Conservation (phyloP, 2,329 filamentous ascomycete genomes). For the Intubia oerlemansii region DNA sequence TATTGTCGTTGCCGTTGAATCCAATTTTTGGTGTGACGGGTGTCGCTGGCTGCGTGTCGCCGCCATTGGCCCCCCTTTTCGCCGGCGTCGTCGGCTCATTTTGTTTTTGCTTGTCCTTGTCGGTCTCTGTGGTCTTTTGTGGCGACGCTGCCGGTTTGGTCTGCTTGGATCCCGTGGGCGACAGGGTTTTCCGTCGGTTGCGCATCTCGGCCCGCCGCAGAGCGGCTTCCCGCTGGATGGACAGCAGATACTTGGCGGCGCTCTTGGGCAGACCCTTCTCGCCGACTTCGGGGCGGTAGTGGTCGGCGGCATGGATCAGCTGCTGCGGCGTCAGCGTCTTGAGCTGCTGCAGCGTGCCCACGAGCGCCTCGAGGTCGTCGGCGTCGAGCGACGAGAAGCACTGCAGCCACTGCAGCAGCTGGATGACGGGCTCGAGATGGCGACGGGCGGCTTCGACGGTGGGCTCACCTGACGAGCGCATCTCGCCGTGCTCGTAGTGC, state of each 20-base stretch:
- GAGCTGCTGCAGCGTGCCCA: slow-evolving; percentile 75
- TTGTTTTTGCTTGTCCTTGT: too few relatives aligned
- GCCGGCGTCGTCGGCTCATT: neutral
- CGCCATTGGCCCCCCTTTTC: neutral
- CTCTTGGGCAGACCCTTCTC: slow-evolving; percentile 81
- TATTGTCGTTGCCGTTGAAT: slow-evolving; percentile 12
- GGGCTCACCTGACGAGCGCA: slow-evolving; percentile 63
- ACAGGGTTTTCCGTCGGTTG: slow-evolving; percentile 22
- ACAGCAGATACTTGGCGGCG: slow-evolving; percentile 66
- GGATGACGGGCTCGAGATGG: slow-evolving; percentile 77
- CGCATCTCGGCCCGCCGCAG: slow-evolving; percentile 32
- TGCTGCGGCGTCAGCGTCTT: slow-evolving; percentile 71
- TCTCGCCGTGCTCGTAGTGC: slow-evolving; percentile 85
- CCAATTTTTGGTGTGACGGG: slow-evolving; percentile 3
- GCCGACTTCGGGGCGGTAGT: slow-evolving; percentile 86
- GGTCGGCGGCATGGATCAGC: slow-evolving; percentile 74
- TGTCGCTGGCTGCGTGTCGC: slow-evolving; percentile 1
- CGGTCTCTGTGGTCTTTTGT: slow-evolving; percentile 5
- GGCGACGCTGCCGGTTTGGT: neutral
- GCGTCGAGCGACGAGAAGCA: slow-evolving; percentile 80
- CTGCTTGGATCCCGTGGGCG: slow-evolving; percentile 17
- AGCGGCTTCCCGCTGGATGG: slow-evolving; percentile 55
- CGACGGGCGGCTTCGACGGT: slow-evolving; percentile 67
- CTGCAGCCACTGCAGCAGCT: slow-evolving; percentile 91
- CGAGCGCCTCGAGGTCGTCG: slow-evolving; percentile 73